Evolutionary conservation across 495 filamentous ascomycete species (phyloP).

Genomic region (Penicillium longicatenatum): DNA sequence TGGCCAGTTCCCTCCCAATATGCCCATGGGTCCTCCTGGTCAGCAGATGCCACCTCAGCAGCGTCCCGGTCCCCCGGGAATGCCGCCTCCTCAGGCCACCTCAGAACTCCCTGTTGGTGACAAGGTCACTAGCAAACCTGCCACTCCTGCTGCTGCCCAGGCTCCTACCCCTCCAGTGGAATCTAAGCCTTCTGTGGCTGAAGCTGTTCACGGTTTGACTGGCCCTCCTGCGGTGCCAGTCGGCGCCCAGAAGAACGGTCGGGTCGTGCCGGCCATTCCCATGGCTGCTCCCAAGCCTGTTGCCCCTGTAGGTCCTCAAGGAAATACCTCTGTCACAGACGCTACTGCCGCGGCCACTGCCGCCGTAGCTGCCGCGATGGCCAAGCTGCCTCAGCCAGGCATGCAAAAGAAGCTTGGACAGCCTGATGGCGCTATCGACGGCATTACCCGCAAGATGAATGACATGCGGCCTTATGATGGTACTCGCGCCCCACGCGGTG

Average conservation of each 20-base stretch:
- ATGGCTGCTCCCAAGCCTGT: slow-evolving; percentile 46
- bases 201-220: slow-evolving; percentile 54
- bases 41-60: slow-evolving; percentile 52
- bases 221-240: slow-evolving; percentile 43
- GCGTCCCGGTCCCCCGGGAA: slow-evolving; percentile 37
- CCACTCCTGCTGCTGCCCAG: slow-evolving; percentile 42
- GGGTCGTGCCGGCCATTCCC: slow-evolving; percentile 72
- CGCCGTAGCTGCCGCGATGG: slow-evolving; percentile 89
- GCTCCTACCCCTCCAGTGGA: slow-evolving; percentile 61
- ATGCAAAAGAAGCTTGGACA: slow-evolving; percentile 46
- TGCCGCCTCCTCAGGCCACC: slow-evolving; percentile 34
- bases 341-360: slow-evolving; percentile 61
- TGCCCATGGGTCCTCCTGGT: slow-evolving; percentile 54
- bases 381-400: slow-evolving; percentile 63
- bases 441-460: slow-evolving; percentile 79
- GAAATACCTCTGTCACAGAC: slow-evolving; percentile 26
- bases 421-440: slow-evolving; percentile 62
- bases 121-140: slow-evolving; percentile 38
- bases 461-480: slow-evolving; percentile 76
- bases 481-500: slow-evolving; percentile 52
- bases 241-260: slow-evolving; percentile 58
- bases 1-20: slow-evolving; percentile 57
- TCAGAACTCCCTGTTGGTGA: slow-evolving; percentile 49
- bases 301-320: slow-evolving; percentile 22
- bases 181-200: slow-evolving; percentile 62